Conservation (phyloP, 306 rosid genomes). For the Trifolium fragiferum region DNA sequence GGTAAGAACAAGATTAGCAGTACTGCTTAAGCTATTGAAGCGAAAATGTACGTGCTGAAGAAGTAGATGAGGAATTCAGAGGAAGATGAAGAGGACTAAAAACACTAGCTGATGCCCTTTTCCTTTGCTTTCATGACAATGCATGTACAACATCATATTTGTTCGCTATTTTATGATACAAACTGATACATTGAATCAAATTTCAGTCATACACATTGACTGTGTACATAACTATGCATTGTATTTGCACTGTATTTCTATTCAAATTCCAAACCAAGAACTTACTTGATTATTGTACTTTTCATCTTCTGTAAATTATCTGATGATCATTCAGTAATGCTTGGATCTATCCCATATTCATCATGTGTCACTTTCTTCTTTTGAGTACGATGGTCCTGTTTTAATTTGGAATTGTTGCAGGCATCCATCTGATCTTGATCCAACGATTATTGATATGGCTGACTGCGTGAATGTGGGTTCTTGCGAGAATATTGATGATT, state of each 20-base stretch:
- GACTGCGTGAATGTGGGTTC: too few species aligned
- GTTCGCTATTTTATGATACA: slow-evolving; percentile 38
- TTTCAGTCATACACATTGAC: slow-evolving; percentile 46
- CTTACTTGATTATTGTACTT: slow-evolving; percentile 35
- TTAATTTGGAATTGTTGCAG: too few species aligned
- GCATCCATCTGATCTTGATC: too few species aligned
- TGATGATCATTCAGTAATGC: slow-evolving; percentile 33
- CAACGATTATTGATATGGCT: too few species aligned
- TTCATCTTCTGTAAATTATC: slow-evolving; percentile 41
- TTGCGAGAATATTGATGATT: too few species aligned
- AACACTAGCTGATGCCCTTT: slow-evolving; percentile 20
- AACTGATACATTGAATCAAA: slow-evolving; percentile 38
- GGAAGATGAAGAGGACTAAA: slow-evolving; percentile 48
- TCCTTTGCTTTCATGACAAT: slow-evolving; percentile 25
- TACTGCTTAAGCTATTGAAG: slow-evolving; percentile 43
- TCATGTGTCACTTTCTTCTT: neutral
- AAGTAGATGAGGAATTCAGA: slow-evolving; percentile 28
- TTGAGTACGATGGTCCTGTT: neutral
- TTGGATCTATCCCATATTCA: slow-evolving; percentile 26
- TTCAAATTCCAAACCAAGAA: slow-evolving; percentile 41
- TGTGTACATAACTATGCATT: slow-evolving; percentile 55
- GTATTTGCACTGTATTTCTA: slow-evolving; percentile 38
- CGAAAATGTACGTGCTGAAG: slow-evolving; percentile 24
- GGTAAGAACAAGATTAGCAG: slow-evolving; percentile 49
- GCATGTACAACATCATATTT: slow-evolving; percentile 28